Percentiles rank a stretch among this genome's conserved stretches.
Conservation (phyloP, 768 basidiomycete genomes). For the Leccinum longicurvipes region DNA sequence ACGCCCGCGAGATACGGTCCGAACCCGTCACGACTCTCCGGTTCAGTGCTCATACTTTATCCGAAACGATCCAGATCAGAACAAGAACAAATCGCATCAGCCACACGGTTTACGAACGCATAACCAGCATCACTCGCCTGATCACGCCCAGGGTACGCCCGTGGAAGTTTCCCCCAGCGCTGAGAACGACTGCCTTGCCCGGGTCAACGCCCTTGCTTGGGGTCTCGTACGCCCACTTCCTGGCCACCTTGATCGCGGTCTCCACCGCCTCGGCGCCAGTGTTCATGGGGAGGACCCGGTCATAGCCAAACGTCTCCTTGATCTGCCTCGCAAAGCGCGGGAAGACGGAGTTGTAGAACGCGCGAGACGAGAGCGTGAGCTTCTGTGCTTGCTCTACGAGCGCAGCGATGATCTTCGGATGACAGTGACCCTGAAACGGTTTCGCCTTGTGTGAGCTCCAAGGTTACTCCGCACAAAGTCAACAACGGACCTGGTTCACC, state of each 20-base stretch:
- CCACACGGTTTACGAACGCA: not conserved
- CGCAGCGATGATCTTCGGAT: constrained; percentile 80
- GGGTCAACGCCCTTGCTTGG: constrained; percentile 46
- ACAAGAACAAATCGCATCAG: not conserved
- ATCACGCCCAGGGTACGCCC: constrained; percentile 90
- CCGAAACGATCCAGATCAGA: constrained; percentile 5
- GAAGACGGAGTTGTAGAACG: constrained; percentile 93
- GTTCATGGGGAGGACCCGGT: constrained; percentile 98
- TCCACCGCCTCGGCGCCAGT: constrained; percentile 99
- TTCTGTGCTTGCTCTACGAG: constrained; percentile 82
- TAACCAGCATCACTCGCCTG: constrained; percentile 43
- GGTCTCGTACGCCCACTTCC: constrained; percentile 98
- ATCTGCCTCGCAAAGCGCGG: constrained; percentile 87
- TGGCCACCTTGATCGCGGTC: constrained; percentile 90
- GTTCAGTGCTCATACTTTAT: constrained; percentile 88
- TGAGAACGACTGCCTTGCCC: constrained; percentile 82
- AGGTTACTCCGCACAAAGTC: constrained; percentile 4
- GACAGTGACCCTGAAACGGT: constrained; percentile 76
- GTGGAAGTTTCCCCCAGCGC: constrained; percentile 91
- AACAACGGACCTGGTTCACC: constrained; percentile 74
- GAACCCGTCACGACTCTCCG: constrained; percentile 81
- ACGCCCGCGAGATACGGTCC: constrained; percentile 88
- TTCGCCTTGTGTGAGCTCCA: constrained; percentile 13
- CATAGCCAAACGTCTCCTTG: constrained; percentile 82
- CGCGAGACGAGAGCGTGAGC: constrained; percentile 91